phyloP scores from a whole-genome alignment of 192 early-diverging fungal genomes.

The Coemansia sp. region DNA sequence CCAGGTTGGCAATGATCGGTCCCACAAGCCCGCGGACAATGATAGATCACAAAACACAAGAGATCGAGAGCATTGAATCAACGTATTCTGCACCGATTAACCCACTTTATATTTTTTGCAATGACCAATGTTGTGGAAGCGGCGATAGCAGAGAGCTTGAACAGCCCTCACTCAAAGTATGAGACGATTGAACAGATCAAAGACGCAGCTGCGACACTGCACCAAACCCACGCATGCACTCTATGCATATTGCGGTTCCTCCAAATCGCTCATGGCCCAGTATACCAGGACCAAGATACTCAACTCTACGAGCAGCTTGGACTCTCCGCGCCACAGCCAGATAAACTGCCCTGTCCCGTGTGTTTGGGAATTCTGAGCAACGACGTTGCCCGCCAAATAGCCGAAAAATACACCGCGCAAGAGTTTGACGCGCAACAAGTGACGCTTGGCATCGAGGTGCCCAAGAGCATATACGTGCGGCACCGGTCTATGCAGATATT shows the following conservation, averaged over 20 bases:
- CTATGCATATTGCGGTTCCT: slow-evolving; percentile 33
- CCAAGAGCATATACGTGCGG: slow-evolving; percentile 40
- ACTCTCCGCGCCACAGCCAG: too few relatives aligned
- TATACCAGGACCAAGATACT: slow-evolving; percentile 11
- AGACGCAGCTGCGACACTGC: slow-evolving; percentile 4
- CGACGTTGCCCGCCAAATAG: slow-evolving; percentile 4
- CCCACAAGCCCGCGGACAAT: not conserved
- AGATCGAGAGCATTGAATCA: too few relatives aligned
- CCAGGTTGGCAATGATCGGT: too few relatives aligned
- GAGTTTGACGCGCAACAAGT: slow-evolving; percentile 20
- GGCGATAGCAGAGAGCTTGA: not conserved
- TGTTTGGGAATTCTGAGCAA: slow-evolving; percentile 29
- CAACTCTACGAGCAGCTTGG: slow-evolving; percentile 6
- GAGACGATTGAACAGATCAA: slow-evolving; percentile 2
- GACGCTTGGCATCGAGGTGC: slow-evolving; percentile 30
- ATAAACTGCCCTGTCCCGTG: slow-evolving; percentile 32
- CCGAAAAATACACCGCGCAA: slow-evolving; percentile 11
- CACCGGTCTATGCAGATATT: slow-evolving; percentile 30
- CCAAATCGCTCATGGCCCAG: slow-evolving; percentile 15
- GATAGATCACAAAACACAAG: too few relatives aligned
- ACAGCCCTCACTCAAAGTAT: not conserved
- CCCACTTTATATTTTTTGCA: not conserved
- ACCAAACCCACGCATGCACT: slow-evolving; percentile 8
- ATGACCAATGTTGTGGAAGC: not conserved
- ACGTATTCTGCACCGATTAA: too few relatives aligned